phyloP scores from a whole-genome alignment of 139 green algal species.

The Micromonas pusilla region DNA sequence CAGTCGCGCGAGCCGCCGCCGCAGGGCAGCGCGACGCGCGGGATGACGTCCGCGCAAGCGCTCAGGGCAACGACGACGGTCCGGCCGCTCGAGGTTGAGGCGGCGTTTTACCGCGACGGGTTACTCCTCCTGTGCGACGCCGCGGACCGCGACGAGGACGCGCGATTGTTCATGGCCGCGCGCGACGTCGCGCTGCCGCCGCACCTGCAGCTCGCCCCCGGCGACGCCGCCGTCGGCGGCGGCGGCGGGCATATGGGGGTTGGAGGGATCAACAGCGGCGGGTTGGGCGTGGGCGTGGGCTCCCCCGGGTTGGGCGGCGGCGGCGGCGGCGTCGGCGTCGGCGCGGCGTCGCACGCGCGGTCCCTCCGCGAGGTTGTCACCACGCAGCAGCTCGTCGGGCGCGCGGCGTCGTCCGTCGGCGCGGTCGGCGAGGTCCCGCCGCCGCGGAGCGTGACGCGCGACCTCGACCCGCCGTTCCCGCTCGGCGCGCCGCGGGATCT shows the following conservation, averaged over 20 bases:
- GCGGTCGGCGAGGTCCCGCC: constrained; percentile 6
- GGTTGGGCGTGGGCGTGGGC: too few species aligned
- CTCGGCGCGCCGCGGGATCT: constrained; percentile 10
- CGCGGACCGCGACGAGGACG: constrained; percentile 37
- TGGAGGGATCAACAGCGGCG: too few species aligned
- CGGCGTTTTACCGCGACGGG: constrained; percentile 46
- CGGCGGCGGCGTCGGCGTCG: constrained; percentile 26
- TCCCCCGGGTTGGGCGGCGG: background rate
- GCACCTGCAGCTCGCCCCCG: constrained; percentile 41
- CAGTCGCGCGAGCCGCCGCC: background rate
- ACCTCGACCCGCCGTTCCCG: constrained; percentile 29
- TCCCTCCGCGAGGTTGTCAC: constrained; percentile 61
- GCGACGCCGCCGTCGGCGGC: constrained; percentile 13
- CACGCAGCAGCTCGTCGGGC: background rate
- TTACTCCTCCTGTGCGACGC: constrained; percentile 66
- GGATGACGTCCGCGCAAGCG: constrained; percentile 10
- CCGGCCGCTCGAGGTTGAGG: constrained; percentile 53
- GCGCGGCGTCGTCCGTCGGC: constrained; percentile 26
- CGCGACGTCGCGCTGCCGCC: constrained; percentile 54
- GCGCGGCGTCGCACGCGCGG: constrained; percentile 15
- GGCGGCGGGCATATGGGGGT: background rate
- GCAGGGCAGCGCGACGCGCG: background rate
- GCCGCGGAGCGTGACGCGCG: constrained; percentile 36
- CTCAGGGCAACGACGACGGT: background rate
- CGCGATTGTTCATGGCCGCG: constrained; percentile 46